phyloP scores from a whole-genome alignment of 345 rosid genomes.

The Hirschfeldia incana region DNA sequence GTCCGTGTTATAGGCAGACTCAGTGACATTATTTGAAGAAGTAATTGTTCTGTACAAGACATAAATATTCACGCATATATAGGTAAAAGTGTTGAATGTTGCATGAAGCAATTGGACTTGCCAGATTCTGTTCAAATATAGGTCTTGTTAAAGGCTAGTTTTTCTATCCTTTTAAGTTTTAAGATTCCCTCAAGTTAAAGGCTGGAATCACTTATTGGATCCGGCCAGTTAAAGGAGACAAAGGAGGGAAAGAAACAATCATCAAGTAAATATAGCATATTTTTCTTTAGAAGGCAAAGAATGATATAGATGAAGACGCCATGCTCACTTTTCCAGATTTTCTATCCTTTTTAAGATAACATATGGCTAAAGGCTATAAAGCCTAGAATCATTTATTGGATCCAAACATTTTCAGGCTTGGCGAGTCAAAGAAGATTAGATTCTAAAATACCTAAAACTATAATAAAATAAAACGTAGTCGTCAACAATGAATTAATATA shows the following conservation, averaged over 20 bases:
- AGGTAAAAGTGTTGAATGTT: constrained; percentile 1
- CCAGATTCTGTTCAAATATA: constrained; percentile 21
- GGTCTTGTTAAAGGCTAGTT: constrained; percentile 17
- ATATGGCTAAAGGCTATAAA: no score
- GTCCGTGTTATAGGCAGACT: constrained; percentile 46
- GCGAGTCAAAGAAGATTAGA: no score
- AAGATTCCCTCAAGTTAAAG: constrained; percentile 16
- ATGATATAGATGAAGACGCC: constrained; percentile 24
- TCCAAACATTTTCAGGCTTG: no score
- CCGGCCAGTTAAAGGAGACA: no score
- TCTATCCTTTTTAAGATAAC: neutral
- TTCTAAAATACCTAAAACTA: no score
- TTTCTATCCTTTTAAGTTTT: neutral
- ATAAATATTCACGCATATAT: constrained; percentile 12
- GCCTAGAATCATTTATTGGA: no score
- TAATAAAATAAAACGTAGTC: no score
- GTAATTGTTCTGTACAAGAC: neutral
- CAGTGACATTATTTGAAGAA: constrained; percentile 42
- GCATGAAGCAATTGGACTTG: constrained; percentile 25
- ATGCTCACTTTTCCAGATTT: constrained; percentile 6
- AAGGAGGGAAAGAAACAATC: no score
- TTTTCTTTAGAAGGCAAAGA: constrained; percentile 18
- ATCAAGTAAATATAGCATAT: no score
- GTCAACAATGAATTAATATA: no score
- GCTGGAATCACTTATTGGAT: constrained; percentile 6